Conservation (phyloP, 257 asterid genomes). For the Anisodus acutangulus region DNA sequence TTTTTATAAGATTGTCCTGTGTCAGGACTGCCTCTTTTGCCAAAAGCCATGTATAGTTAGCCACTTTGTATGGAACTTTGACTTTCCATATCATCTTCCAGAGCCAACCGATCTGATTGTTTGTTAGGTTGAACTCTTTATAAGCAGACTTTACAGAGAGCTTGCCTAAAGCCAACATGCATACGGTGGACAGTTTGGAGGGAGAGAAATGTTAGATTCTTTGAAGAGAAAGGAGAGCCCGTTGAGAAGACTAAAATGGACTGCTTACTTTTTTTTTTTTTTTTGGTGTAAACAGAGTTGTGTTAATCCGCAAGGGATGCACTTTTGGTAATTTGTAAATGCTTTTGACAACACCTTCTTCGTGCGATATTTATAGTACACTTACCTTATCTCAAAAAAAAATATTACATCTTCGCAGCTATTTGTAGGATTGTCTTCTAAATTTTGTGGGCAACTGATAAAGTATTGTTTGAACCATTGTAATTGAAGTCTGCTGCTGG, state of each 20-base stretch:
- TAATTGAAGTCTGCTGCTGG: constrained; percentile 19
- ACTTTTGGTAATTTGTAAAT: not conserved
- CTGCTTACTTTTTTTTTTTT: not conserved
- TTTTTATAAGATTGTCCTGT: not conserved
- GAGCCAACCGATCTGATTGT: not conserved
- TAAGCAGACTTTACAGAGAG: not conserved
- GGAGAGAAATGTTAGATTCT: not conserved
- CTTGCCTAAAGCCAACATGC: not conserved
- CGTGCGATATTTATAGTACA: not conserved
- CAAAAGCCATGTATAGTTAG: not conserved
- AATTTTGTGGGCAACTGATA: constrained; percentile 6
- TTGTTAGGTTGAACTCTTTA: not conserved
- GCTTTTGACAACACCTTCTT: not conserved
- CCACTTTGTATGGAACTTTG: not conserved
- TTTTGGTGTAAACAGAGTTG: not conserved
- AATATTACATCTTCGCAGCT: not conserved
- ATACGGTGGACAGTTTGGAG: not conserved
- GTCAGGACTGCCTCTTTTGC: not conserved
- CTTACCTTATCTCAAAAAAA: not conserved
- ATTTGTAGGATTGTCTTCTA: not conserved
- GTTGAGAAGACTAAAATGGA: not conserved
- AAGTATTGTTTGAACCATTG: not conserved
- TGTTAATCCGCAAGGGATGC: not conserved
- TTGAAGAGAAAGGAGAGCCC: not conserved
- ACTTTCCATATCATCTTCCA: constrained; percentile 16